phyloP scores from a whole-genome alignment of 257 asterid genomes.

The Lycium ferocissimum region DNA sequence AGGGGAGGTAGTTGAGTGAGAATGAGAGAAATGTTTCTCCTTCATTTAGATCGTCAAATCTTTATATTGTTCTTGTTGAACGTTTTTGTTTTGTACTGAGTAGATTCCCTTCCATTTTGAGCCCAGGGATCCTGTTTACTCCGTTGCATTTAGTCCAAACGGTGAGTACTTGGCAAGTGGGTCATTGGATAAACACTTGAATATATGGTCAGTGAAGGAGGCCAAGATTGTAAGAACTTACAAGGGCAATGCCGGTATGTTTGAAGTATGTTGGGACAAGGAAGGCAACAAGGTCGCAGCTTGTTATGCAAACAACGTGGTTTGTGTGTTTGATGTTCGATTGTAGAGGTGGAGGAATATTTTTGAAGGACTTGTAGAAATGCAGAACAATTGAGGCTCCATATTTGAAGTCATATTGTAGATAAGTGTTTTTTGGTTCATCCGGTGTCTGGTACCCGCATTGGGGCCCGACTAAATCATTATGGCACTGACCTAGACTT shows the following conservation, averaged over 20 bases:
- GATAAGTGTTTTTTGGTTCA: neutral
- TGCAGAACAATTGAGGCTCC: neutral
- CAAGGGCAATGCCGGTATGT: constrained; percentile 81
- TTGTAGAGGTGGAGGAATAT: constrained; percentile 46
- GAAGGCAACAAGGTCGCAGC: constrained; percentile 92
- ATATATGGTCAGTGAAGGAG: constrained; percentile 96
- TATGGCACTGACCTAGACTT: neutral
- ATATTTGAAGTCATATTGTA: neutral
- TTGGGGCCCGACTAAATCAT: neutral
- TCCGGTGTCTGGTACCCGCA: neutral
- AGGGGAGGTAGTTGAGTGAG: neutral
- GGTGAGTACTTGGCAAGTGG: constrained; percentile 94
- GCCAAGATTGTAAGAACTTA: constrained; percentile 82
- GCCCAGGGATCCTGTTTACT: constrained; percentile 85
- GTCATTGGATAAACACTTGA: constrained; percentile 85
- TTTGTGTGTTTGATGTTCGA: constrained; percentile 83
- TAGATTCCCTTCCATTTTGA: constrained; percentile 23
- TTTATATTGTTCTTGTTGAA: neutral
- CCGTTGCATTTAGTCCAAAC: constrained; percentile 94
- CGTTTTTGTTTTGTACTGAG: neutral
- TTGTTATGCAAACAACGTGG: constrained; percentile 84
- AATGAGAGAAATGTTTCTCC: neutral
- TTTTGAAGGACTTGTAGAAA: neutral
- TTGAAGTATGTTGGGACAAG: constrained; percentile 97
- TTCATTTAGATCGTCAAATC: neutral